phyloP scores from a whole-genome alignment of 2,329 filamentous ascomycete species.

The Verticillium isaacii region DNA sequence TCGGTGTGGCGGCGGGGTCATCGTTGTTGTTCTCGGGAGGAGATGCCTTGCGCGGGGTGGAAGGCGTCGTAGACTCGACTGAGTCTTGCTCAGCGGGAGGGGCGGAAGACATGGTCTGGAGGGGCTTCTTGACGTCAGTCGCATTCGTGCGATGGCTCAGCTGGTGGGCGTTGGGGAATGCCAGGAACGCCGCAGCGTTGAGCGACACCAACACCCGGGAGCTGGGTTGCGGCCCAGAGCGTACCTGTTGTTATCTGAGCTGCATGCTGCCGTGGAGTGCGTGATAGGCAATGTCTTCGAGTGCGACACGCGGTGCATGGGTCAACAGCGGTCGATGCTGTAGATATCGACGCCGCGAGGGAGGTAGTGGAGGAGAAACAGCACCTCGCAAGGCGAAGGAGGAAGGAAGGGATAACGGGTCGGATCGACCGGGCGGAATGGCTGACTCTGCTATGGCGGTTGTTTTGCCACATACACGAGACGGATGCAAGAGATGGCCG shows the following conservation, averaged over 20 bases:
- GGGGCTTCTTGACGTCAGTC: slow-evolving; percentile 4
- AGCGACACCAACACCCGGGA: not conserved
- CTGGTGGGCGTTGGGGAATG: not conserved
- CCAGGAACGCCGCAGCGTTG: not conserved
- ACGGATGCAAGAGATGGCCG: not conserved
- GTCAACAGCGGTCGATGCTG: not conserved
- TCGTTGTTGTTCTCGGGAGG: not conserved
- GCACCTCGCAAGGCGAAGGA: not conserved
- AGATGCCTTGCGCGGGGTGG: slow-evolving; percentile 2
- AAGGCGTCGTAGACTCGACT: slow-evolving; percentile 2
- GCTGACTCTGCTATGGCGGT: not conserved
- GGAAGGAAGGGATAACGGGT: not conserved
- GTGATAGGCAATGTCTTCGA: not conserved
- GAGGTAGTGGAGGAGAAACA: not conserved
- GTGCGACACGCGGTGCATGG: not conserved
- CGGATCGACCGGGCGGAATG: not conserved
- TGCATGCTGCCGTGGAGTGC: slow-evolving; percentile 11
- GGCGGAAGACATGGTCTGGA: slow-evolving; percentile 12
- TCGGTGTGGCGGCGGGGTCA: not conserved
- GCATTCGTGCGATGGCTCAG: not conserved
- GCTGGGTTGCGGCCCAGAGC: slow-evolving; percentile 2
- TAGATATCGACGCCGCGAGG: not conserved
- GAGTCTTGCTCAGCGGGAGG: slow-evolving; percentile 11
- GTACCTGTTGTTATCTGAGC: slow-evolving; percentile 8
- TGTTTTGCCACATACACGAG: not conserved